phyloP scores from a whole-genome alignment of 768 basidiomycete genomes.

The Lactifluus echinatus region DNA sequence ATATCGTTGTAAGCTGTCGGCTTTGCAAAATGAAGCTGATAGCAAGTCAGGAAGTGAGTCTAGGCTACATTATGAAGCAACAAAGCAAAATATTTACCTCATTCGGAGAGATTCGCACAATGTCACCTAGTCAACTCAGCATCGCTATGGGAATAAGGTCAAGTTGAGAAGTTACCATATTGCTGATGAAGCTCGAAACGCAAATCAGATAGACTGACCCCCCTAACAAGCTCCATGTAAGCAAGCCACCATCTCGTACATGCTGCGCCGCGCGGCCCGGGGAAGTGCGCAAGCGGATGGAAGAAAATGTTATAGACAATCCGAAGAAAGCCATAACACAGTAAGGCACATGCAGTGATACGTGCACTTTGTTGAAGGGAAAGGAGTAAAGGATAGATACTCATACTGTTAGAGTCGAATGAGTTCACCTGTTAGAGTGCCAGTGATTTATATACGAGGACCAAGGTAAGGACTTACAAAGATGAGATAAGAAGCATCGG shows the following conservation, averaged over 20 bases:
- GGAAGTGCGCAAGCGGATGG: constrained; percentile 10
- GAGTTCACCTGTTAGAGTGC: no score
- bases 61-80: no score
- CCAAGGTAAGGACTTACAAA: no score
- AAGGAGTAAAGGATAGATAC: background rate
- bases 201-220: constrained; percentile 3
- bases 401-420: background rate
- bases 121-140: background rate
- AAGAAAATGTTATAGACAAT: constrained; percentile 1
- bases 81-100: background rate
- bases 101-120: no score
- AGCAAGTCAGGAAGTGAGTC: background rate
- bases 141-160: background rate
- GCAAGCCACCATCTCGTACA: constrained; percentile 12
- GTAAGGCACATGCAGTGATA: background rate
- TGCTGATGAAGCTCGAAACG: constrained; percentile 2
- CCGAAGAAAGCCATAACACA: background rate
- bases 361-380: background rate
- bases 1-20: constrained; percentile 11
- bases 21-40: no score
- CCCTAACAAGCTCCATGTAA: constrained; percentile 6
- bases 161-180: background rate
- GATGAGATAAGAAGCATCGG: no score
- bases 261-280: constrained; percentile 10
- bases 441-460: background rate